Evolutionary conservation across 2,329 filamentous ascomycete species (phyloP).

Genomic region (Monascus ruber): DNA sequence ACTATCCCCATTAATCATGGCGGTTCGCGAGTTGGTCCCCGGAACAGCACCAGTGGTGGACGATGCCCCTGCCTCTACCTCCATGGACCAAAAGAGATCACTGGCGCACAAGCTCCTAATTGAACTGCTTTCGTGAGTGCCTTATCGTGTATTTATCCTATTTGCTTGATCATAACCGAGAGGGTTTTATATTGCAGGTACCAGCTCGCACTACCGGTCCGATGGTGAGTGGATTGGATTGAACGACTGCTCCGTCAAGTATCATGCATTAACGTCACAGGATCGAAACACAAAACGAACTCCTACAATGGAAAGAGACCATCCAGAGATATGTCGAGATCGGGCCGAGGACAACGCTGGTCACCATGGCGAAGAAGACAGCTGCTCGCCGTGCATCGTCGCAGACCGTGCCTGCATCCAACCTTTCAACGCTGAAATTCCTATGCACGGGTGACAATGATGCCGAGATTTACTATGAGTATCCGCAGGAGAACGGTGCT

Average conservation of each 20-base stretch:
- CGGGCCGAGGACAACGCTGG: slow-evolving; percentile 25
- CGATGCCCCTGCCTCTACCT: too few relatives aligned
- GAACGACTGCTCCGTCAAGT: slow-evolving; percentile 1
- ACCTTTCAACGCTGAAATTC: slow-evolving; percentile 12
- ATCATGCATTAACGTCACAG: slow-evolving; percentile 6
- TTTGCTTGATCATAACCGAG: neutral
- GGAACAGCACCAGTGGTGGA: too few relatives aligned
- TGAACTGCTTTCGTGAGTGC: slow-evolving; percentile 19
- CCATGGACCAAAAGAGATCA: too few relatives aligned
- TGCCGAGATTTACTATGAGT: slow-evolving; percentile 13
- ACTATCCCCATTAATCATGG: too few relatives aligned
- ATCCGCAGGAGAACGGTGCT: neutral
- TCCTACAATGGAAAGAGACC: slow-evolving; percentile 12
- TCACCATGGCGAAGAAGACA: slow-evolving; percentile 28
- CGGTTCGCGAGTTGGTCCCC: too few relatives aligned
- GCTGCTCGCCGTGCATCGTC: slow-evolving; percentile 12
- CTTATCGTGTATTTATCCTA: neutral
- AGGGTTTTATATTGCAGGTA: slow-evolving; percentile 8
- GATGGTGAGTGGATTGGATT: slow-evolving; percentile 4
- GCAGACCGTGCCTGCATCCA: slow-evolving; percentile 7
- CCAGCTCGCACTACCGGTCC: slow-evolving; percentile 17
- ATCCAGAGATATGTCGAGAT: slow-evolving; percentile 28
- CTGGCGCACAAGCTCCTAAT: slow-evolving; percentile 13
- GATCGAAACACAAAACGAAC: slow-evolving; percentile 30
- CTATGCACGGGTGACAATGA: slow-evolving; percentile 10